Percentiles rank a stretch among this genome's conserved stretches.
Conservation (phyloP, 2,329 filamentous ascomycete species). For the Aspergillus versicolor region DNA sequence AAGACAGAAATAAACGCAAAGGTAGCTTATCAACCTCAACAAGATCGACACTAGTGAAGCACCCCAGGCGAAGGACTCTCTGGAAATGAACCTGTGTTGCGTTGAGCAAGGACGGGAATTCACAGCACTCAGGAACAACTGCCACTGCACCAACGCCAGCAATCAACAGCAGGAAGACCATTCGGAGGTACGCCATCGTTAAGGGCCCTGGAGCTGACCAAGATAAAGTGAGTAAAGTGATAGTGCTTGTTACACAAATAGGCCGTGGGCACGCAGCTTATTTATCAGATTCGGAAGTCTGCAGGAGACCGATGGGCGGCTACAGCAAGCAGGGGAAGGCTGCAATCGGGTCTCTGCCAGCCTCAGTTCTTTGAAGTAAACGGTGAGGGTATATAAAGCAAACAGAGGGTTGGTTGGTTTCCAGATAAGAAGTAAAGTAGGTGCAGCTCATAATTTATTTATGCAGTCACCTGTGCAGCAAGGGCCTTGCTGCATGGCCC, state of each 20-base stretch:
- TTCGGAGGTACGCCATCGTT: neutral
- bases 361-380: no score
- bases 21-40: constrained; percentile 39
- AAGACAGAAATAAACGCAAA: neutral
- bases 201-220: neutral
- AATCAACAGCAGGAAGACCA: neutral
- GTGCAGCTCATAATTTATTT: no score
- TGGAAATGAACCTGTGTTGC: constrained; percentile 53
- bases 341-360: no score
- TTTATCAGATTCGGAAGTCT: neutral
- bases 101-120: constrained; percentile 47
- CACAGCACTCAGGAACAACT: constrained; percentile 2
- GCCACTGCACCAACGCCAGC: neutral
- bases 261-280: neutral
- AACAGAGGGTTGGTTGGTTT: no score
- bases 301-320: no score
- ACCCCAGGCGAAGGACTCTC: constrained; percentile 47
- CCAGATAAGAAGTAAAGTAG: no score
- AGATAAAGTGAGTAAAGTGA: neutral
- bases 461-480: no score
- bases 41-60: constrained; percentile 59
- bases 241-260: neutral
- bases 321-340: no score
- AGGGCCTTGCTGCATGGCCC: no score
- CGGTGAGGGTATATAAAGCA: no score